Evolutionary conservation across 2,329 filamentous ascomycete species (phyloP), one percentile per base, ranked within the genome.

Genomic region (Blastomyces parvus): DNA sequence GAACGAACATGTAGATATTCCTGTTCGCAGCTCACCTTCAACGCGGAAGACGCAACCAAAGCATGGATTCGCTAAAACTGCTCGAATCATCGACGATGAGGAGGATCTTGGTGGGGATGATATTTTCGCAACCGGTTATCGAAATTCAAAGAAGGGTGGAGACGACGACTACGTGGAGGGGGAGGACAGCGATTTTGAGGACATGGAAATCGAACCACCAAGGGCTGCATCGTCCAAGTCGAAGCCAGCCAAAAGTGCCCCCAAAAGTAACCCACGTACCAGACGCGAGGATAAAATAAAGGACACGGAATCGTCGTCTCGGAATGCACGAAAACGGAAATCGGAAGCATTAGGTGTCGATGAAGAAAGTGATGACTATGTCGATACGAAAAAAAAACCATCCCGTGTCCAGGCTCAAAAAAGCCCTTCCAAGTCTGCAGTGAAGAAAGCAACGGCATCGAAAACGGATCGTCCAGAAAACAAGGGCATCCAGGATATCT

Each of bases 161-260:
- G 88, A 86, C 69, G 86, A 86, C 50, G 89, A 94, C 70, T 87
- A 90, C 61, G 90, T 92, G 63, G 82, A 84, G 64, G 88, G 88
- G 65, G 79, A 78, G 25, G 82, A 81, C 55, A 88, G 87, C 57
- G 90, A 94, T 62, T 73, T 76, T 62, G 88, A 91, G 40, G 86
- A 90, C 58, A 71, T 84, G 33, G 74, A 83, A 11, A 82, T 87
- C 0, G 82, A 84, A 69, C 82, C 86, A 0, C 88, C 84, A 72
- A 82, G 80, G 68, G 73, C 70, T 50, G 78, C 81, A 19, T 76
- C 81, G 46, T 80, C 76, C 71, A 80, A 72, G 64, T 68, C 66
- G 70, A 78, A 66, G 67, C 74, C 64, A 69, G 81, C 64, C 55
- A 74, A 73, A 63, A 13, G 61, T 67, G 46, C 63, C 71, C 46